A percentile compares a stretch with the other conserved stretches of the same genome.
Evolutionary conservation across 1,139 yeast species (phyloP).

Genomic region (Blastobotrys niveus): DNA sequence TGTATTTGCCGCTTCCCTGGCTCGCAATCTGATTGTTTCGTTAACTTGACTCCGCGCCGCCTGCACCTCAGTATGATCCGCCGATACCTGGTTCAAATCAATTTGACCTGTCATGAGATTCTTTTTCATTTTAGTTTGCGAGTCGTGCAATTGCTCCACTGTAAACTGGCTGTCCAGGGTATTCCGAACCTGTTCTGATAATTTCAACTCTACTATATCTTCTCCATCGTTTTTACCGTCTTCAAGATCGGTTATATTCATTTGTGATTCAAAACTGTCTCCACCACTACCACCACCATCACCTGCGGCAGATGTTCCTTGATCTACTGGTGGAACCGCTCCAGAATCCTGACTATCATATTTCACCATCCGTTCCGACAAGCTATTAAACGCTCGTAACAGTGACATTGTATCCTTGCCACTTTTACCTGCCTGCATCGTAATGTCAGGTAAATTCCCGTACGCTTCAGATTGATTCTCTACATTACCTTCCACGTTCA

Average conservation of each 20-base stretch:
- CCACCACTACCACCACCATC: too few relatives aligned
- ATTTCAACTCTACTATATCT: conserved; percentile 47
- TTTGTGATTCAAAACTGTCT: conserved; percentile 42
- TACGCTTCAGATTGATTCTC: conserved; percentile 71
- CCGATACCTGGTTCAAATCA: conserved; percentile 19
- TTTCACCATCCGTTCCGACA: conserved; percentile 76
- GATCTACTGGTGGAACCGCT: conserved; percentile 7
- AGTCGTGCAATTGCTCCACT: neutral
- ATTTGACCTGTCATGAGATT: conserved; percentile 19
- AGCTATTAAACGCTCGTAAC: conserved; percentile 80
- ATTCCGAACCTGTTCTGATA: conserved; percentile 24
- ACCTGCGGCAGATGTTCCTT: too few relatives aligned
- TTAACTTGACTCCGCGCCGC: conserved; percentile 26
- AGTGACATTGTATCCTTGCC: conserved; percentile 66
- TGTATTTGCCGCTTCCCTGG: conserved; percentile 21
- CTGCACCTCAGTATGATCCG: conserved; percentile 19
- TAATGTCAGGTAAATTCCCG: conserved; percentile 83
- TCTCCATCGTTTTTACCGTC: conserved; percentile 44
- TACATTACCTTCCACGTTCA: conserved; percentile 75
- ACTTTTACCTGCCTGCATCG: conserved; percentile 60
- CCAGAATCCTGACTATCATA: conserved; percentile 35
- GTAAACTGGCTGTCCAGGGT: neutral
- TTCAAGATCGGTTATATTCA: conserved; percentile 59
- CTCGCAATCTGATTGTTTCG: conserved; percentile 21
- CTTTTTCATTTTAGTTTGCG: conserved; percentile 22